Evolutionary conservation across 1,139 yeast species (phyloP).

Genomic region (Pichiaceae sp.): DNA sequence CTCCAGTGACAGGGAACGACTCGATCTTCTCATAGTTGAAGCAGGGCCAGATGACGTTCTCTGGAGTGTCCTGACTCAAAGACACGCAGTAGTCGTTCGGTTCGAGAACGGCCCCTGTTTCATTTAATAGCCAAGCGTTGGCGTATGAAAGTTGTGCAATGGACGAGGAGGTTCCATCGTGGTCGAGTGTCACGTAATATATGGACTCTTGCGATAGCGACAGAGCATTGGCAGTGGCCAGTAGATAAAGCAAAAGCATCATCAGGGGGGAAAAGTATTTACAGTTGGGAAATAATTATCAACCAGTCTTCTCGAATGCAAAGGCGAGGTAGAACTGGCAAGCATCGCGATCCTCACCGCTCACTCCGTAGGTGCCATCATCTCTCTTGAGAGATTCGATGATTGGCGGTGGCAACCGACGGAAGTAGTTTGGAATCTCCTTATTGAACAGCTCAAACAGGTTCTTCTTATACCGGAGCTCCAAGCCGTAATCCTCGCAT

Average conservation of each 20-base stretch:
- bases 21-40: constrained; percentile 1
- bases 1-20: constrained; percentile 1
- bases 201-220: neutral
- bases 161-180: neutral
- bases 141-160: neutral
- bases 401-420: constrained; percentile 52
- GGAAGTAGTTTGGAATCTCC: constrained; percentile 62
- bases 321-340: constrained; percentile 74
- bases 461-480: constrained; percentile 63
- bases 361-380: constrained; percentile 81
- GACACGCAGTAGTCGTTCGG: constrained; percentile 1
- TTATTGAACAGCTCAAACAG: constrained; percentile 78
- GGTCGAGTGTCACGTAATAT: neutral
- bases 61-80: neutral
- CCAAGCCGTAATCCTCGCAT: constrained; percentile 78
- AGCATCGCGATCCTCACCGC: constrained; percentile 89
- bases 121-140: neutral
- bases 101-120: neutral
- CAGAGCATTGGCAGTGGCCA: neutral
- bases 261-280: too few species aligned
- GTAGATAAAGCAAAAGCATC: neutral
- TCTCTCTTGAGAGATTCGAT: constrained; percentile 61
- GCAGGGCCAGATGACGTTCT: neutral
- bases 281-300: neutral
- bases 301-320: constrained; percentile 55